phyloP scores from a whole-genome alignment of 306 rosid genomes.

The Casuarina cunninghamiana region DNA sequence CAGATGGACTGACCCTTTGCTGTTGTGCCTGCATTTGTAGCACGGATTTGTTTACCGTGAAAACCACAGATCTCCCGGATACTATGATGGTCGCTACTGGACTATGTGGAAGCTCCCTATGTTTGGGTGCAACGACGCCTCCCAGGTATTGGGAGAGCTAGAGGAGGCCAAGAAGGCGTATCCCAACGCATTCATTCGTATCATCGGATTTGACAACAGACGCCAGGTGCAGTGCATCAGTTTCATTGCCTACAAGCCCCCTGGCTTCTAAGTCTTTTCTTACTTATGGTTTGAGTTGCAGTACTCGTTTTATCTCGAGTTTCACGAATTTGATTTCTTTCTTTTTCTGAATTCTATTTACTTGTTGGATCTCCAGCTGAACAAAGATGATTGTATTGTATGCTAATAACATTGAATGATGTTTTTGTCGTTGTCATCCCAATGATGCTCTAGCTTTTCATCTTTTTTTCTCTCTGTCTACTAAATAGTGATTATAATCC shows the following conservation, averaged over 20 bases:
- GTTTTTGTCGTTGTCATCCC: not conserved
- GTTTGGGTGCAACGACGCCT: conserved; percentile 45
- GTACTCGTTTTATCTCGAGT: not conserved
- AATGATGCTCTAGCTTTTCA: too few relatives aligned
- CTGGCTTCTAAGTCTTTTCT: not conserved
- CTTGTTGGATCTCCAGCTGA: not conserved
- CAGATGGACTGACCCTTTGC: too few relatives aligned
- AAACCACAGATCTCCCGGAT: conserved; percentile 42
- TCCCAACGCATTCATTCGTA: conserved; percentile 38
- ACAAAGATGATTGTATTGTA: not conserved
- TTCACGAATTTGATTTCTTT: not conserved
- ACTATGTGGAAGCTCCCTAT: conserved; percentile 63
- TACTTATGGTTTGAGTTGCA: not conserved
- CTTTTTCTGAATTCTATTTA: not conserved
- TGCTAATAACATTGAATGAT: not conserved
- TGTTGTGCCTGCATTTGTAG: conserved; percentile 12
- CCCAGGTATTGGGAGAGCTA: conserved; percentile 38
- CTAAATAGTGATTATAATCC: not conserved
- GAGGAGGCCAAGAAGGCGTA: conserved; percentile 35
- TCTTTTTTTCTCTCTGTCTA: too few relatives aligned
- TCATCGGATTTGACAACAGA: conserved; percentile 57
- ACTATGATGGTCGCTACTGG: conserved; percentile 65
- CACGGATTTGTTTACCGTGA: conserved; percentile 40
- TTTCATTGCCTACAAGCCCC: conserved; percentile 55
- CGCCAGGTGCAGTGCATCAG: conserved; percentile 54